Evolutionary conservation across 805 yeast species (phyloP), one percentile per base, ranked within the genome.

Genomic region (Ogataea nonfermentans): DNA sequence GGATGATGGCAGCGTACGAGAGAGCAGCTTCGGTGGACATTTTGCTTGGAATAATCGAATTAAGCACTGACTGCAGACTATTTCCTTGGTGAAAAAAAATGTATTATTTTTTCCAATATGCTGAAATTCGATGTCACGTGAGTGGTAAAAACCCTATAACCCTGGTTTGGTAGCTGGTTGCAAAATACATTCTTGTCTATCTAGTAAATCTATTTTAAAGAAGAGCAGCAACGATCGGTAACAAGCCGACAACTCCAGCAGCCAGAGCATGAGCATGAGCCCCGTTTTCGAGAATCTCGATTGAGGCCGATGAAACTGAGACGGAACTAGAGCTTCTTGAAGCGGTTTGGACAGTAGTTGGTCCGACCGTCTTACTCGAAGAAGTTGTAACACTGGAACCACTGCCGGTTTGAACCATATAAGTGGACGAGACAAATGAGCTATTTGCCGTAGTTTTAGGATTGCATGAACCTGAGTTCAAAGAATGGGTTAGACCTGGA

Each of bases 1-100:
- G 81, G 77, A 91, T 90, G 71, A 91, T 79, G 66, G 98, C 95
- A 70, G 99, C 98, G 85, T 88, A 89, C 56, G 96, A 84, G 66
- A 88, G 84, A 67, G 95, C 85, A 66, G 95, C 77, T 82, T 88
- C 95, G 63, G 78, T 65, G 68, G 95, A 84, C 93, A 86, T 85
- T 67, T 61, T 67, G 45, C 17, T 44, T 62, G 69, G 68, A 63
- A 65, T 65, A 65, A 66, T 65, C 70, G 59, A 54, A 64, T 66
- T 66, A 67, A 66, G 71, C 68, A 41, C 44, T 40, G 48, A 43
- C 48, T 51, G 69, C 71, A 65, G 71, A 67, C 71, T 66, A 66
- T 60, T 65, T 58, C 66, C 59, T 59, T 50, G 46, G 25, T 29
- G 37, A 37, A 37, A 37, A 37, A 37, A 37, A 37, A 26, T 32